Evolutionary conservation across 495 filamentous ascomycete species (phyloP).

Genomic region (Penicillium salamii): DNA sequence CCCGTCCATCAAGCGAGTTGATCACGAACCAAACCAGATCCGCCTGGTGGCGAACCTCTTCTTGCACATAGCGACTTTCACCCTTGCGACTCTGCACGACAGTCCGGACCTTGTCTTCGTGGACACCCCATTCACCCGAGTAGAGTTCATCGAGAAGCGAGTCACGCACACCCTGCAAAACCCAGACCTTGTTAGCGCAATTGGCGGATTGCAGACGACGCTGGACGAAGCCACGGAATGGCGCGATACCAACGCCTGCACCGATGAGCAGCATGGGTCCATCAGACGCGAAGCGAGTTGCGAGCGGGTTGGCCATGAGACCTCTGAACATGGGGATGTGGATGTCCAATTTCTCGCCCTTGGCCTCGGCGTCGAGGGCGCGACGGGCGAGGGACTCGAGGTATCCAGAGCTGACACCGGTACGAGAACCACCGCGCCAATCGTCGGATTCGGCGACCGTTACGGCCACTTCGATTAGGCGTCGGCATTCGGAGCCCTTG

Average conservation of each 20-base stretch:
- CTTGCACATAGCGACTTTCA: slow-evolving; percentile 78
- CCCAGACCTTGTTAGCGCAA: slow-evolving; percentile 99
- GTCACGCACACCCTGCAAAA: slow-evolving; percentile 94
- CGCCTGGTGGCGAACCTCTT: slow-evolving; percentile 80
- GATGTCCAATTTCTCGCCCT: slow-evolving; percentile 53
- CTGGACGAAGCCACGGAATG: slow-evolving; percentile 96
- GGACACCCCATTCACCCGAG: slow-evolving; percentile 91
- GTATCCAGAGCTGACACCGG: slow-evolving; percentile 77
- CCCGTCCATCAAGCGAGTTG: slow-evolving; percentile 85
- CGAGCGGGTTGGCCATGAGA: slow-evolving; percentile 96
- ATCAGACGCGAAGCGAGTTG: slow-evolving; percentile 81
- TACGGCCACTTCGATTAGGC: slow-evolving; percentile 91
- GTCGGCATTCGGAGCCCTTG: slow-evolving; percentile 66
- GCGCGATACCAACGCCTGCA: slow-evolving; percentile 93
- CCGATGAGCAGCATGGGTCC: slow-evolving; percentile 97
- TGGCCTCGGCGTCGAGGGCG: slow-evolving; percentile 62
- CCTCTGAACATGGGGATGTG: slow-evolving; percentile 96
- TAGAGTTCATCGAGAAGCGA: slow-evolving; percentile 92
- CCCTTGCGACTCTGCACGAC: slow-evolving; percentile 85
- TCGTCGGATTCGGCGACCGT: slow-evolving; percentile 84
- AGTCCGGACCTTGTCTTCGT: slow-evolving; percentile 87
- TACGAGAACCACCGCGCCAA: slow-evolving; percentile 67
- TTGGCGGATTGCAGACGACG: slow-evolving; percentile 92
- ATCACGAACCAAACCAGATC: slow-evolving; percentile 97
- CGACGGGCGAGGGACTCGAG: slow-evolving; percentile 75